Percentiles rank a stretch among this genome's conserved stretches.
Conservation (phyloP, 2,329 filamentous ascomycete genomes). For the Capronia americana region DNA sequence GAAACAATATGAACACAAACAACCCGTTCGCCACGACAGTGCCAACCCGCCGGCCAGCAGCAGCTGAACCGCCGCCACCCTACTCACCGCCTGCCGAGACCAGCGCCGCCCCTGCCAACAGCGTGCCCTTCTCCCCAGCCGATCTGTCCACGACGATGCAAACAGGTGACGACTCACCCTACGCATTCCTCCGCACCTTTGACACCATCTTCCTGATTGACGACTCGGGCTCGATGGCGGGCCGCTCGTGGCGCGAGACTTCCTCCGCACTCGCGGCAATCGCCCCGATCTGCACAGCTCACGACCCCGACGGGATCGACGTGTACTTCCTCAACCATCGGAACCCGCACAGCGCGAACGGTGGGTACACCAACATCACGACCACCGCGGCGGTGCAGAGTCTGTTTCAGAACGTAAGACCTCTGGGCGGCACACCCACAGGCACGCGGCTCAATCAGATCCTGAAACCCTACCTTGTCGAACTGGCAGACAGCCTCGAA, state of each 20-base stretch:
- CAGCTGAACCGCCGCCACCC: slow-evolving; percentile 34
- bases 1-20: slow-evolving; percentile 11
- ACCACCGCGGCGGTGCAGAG: slow-evolving; percentile 63
- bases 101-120: not conserved
- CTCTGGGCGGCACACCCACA: slow-evolving; percentile 73
- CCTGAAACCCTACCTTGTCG: slow-evolving; percentile 71
- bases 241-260: slow-evolving; percentile 77
- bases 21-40: slow-evolving; percentile 26
- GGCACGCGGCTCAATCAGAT: slow-evolving; percentile 74
- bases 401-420: slow-evolving; percentile 73
- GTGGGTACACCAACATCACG: slow-evolving; percentile 70
- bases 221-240: slow-evolving; percentile 87
- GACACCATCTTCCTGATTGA: slow-evolving; percentile 92
- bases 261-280: slow-evolving; percentile 72
- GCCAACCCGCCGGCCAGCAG: slow-evolving; percentile 30
- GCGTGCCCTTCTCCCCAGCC: slow-evolving; percentile 20
- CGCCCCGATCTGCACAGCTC: slow-evolving; percentile 77
- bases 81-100: slow-evolving; percentile 29
- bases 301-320: slow-evolving; percentile 86
- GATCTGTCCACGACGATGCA: slow-evolving; percentile 39
- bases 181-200: slow-evolving; percentile 77
- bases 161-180: slow-evolving; percentile 65
- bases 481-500: slow-evolving; percentile 55
- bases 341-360: slow-evolving; percentile 45
- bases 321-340: slow-evolving; percentile 85